Evolutionary conservation across 192 early-diverging fungal genomes (phyloP).

Genomic region (Coemansia sp.): DNA sequence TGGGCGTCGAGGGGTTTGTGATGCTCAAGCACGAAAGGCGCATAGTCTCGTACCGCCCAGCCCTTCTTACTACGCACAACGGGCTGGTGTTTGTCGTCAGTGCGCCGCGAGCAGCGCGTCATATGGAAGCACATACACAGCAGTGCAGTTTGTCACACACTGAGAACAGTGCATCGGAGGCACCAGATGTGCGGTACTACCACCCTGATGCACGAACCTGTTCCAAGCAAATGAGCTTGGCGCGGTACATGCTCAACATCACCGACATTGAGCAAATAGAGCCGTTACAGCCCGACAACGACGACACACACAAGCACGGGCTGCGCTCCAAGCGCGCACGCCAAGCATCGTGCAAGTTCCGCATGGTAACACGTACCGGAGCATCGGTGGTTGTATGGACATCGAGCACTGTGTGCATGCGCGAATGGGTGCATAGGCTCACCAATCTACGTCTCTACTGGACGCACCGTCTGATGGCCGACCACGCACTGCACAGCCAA

Average conservation of each 20-base stretch:
- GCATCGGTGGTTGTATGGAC: conserved; percentile 41
- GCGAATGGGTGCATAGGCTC: conserved; percentile 49
- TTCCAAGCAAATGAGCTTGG: conserved; percentile 44
- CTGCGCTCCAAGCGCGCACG: conserved; percentile 28
- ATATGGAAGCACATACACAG: conserved; percentile 24
- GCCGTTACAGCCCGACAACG: conserved; percentile 15
- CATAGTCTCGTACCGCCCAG: conserved; percentile 29
- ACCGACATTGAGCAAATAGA: conserved; percentile 41
- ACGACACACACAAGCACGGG: background rate
- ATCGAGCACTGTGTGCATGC: conserved; percentile 32
- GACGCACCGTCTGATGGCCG: conserved; percentile 36
- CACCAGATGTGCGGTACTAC: conserved; percentile 14
- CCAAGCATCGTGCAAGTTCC: conserved; percentile 33
- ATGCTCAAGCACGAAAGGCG: conserved; percentile 39
- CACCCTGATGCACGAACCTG: conserved; percentile 25
- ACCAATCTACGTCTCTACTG: conserved; percentile 45
- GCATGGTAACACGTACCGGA: conserved; percentile 35
- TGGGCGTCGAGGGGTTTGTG: conserved; percentile 42
- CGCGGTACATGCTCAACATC: conserved; percentile 45
- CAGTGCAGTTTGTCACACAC: background rate
- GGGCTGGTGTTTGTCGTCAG: conserved; percentile 37
- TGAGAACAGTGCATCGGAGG: background rate
- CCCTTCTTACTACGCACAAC: conserved; percentile 37
- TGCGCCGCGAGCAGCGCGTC: conserved; percentile 34
- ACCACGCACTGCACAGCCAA: conserved; percentile 32